A percentile compares a stretch with the other conserved stretches of the same genome.
Evolutionary conservation across 225 moss, liverwort and hornwort genomes (phyloP).

Genomic region (Ulota crispa): DNA sequence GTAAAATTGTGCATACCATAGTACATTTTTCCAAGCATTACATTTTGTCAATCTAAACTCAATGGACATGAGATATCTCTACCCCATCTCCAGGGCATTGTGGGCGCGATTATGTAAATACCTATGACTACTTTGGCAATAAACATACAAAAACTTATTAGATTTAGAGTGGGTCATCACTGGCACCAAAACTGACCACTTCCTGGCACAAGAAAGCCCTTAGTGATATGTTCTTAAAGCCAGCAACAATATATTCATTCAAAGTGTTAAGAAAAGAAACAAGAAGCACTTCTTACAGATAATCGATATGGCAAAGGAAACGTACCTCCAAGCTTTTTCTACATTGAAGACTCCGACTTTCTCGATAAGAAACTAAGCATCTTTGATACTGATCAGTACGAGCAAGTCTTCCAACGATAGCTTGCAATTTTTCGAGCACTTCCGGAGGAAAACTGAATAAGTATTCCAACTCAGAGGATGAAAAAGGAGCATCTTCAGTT

Average conservation of each 20-base stretch:
- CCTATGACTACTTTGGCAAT: not conserved
- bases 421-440: constrained; percentile 53
- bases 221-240: not conserved
- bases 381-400: constrained; percentile 41
- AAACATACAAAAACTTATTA: not conserved
- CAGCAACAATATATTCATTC: not conserved
- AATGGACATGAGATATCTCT: not conserved
- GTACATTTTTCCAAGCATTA: not conserved
- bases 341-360: constrained; percentile 46
- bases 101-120: not conserved
- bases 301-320: not conserved
- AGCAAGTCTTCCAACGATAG: constrained; percentile 49
- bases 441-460: constrained; percentile 37
- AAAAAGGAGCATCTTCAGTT: constrained; percentile 30
- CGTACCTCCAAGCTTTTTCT: constrained; percentile 50
- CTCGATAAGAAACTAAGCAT: constrained; percentile 58
- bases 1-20: not conserved
- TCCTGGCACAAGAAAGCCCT: not conserved
- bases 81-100: not conserved
- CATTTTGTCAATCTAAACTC: not conserved
- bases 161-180: not conserved
- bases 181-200: not conserved
- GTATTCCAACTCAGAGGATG: constrained; percentile 31
- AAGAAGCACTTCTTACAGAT: not conserved
- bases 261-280: not conserved